Evolutionary conservation across 768 basidiomycete species (phyloP).

Genomic region (Russula earlei): DNA sequence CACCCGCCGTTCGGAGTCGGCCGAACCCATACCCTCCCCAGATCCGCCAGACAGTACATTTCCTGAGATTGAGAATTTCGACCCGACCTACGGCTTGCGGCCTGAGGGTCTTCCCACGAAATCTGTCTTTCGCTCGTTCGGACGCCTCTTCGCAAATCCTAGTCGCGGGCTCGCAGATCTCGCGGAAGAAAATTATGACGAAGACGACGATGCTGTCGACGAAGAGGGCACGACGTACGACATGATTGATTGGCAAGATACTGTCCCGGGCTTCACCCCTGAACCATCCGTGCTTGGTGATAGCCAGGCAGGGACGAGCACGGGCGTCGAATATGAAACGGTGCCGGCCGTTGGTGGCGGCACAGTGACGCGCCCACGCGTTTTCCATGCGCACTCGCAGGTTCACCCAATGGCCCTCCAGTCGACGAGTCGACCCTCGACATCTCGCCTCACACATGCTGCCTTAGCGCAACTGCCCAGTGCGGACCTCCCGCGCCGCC

Average conservation of each 20-base stretch:
- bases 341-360: constrained; percentile 91
- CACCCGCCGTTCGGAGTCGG: constrained; percentile 21
- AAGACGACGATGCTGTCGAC: constrained; percentile 33
- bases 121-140: constrained; percentile 71
- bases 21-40: constrained; percentile 24
- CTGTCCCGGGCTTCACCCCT: constrained; percentile 37
- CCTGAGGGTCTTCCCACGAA: constrained; percentile 85
- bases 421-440: constrained; percentile 20
- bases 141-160: constrained; percentile 56
- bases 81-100: constrained; percentile 92
- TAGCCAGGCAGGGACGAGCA: constrained; percentile 29
- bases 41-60: constrained; percentile 30
- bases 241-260: constrained; percentile 62
- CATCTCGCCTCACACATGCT: constrained; percentile 15
- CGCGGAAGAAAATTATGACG: constrained; percentile 49
- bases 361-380: constrained; percentile 71
- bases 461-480: neutral
- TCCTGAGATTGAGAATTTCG: constrained; percentile 76
- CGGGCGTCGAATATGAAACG: constrained; percentile 65
- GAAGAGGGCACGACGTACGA: constrained; percentile 45
- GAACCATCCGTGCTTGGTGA: constrained; percentile 33
- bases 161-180: constrained; percentile 68
- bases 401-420: constrained; percentile 39
- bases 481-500: constrained; percentile 6
- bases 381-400: constrained; percentile 78